Evolutionary conservation across 768 basidiomycete genomes (phyloP).

Genomic region (Megacollybia marginata): DNA sequence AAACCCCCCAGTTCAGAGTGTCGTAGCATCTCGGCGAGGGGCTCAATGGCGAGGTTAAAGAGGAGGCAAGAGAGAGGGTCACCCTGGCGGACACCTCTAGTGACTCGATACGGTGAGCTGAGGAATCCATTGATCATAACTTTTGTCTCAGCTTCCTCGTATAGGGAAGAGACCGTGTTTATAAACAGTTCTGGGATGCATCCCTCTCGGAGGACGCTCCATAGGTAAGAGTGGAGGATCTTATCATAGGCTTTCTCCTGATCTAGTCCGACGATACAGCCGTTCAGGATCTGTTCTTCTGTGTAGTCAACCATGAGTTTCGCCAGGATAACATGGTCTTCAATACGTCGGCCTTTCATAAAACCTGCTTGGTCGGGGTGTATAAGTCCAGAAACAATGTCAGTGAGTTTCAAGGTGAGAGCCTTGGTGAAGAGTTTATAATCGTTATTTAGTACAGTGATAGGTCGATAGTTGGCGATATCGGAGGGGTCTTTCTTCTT

Average conservation of each 20-base stretch:
- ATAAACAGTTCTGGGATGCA: not conserved
- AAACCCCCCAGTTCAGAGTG: not conserved
- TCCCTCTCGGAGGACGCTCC: not conserved
- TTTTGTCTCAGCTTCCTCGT: not conserved
- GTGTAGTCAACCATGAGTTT: not conserved
- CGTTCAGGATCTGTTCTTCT: not conserved
- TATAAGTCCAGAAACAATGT: not conserved
- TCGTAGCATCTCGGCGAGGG: constrained; percentile 1
- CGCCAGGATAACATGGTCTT: not conserved
- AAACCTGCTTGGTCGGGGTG: not conserved
- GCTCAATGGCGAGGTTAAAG: too few species aligned
- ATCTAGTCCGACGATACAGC: too few species aligned
- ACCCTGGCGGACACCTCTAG: constrained; percentile 9
- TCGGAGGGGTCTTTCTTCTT: too few species aligned
- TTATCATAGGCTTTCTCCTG: too few species aligned
- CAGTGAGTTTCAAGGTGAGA: too few species aligned
- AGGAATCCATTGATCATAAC: not conserved
- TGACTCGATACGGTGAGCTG: too few species aligned
- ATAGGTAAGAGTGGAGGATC: not conserved
- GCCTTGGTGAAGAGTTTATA: too few species aligned
- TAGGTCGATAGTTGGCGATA: too few species aligned
- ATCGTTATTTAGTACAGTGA: too few species aligned
- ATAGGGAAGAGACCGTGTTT: not conserved
- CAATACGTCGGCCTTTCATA: not conserved
- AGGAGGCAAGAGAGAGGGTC: constrained; percentile 10